A percentile compares a stretch with the other conserved stretches of the same genome.
phyloP scores from a whole-genome alignment of 1,284 basidiomycete species.

The Lentinula novae-zelandiae region DNA sequence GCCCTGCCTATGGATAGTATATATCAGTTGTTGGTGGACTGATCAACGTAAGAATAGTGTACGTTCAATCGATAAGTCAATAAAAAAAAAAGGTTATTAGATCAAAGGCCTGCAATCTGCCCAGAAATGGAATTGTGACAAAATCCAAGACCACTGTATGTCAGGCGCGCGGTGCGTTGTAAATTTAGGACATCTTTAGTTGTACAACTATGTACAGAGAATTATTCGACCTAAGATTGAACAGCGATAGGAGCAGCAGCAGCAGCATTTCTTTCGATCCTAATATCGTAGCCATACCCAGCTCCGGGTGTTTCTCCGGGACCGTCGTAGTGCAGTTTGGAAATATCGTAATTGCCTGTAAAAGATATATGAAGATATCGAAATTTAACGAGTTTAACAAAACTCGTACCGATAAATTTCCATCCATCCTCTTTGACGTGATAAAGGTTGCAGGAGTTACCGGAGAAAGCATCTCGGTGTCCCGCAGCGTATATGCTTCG shows the following conservation, averaged over 20 bases:
- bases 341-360: slow-evolving; percentile 80
- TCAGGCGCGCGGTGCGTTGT: too few relatives aligned
- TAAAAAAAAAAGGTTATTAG: too few relatives aligned
- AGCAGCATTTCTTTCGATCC: slow-evolving; percentile 40
- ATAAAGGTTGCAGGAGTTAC: slow-evolving; percentile 95
- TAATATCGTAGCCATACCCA: slow-evolving; percentile 76
- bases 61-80: too few relatives aligned
- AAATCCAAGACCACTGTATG: too few relatives aligned
- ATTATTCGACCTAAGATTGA: slow-evolving; percentile 16
- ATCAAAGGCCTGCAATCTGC: too few relatives aligned
- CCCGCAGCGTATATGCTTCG: slow-evolving; percentile 97
- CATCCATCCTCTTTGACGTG: slow-evolving; percentile 95
- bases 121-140: too few relatives aligned
- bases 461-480: slow-evolving; percentile 97
- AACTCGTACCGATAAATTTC: slow-evolving; percentile 79
- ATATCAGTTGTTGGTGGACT: too few relatives aligned
- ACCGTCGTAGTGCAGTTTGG: slow-evolving; percentile 81
- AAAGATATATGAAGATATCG: slow-evolving; percentile 3
- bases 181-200: not conserved
- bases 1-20: too few relatives aligned
- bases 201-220: not conserved
- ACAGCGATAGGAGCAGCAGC: slow-evolving; percentile 19
- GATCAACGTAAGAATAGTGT: too few relatives aligned
- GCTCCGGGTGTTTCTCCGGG: slow-evolving; percentile 62
- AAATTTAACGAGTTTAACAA: not conserved